Percentiles rank a stretch among this genome's conserved stretches.
Evolutionary conservation across 176 grass and related monocot species (phyloP).

Genomic region (Oryza punctata): DNA sequence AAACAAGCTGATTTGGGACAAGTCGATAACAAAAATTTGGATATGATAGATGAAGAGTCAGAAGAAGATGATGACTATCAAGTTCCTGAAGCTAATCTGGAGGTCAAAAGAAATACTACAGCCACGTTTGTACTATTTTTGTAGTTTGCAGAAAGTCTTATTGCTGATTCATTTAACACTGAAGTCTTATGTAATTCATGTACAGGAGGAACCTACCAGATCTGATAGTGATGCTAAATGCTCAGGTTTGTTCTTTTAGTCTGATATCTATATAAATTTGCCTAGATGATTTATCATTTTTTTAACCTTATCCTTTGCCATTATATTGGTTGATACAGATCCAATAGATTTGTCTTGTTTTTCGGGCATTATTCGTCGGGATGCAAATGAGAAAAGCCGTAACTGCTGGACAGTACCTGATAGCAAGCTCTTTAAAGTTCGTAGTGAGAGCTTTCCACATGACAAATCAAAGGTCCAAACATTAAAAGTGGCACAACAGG

Average conservation of each 20-base stretch:
- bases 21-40: conserved; percentile 41
- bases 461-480: conserved; percentile 91
- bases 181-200: conserved; percentile 37
- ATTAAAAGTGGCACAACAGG: neutral
- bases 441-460: conserved; percentile 75
- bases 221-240: conserved; percentile 55
- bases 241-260: conserved; percentile 55
- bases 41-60: conserved; percentile 77
- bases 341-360: conserved; percentile 80
- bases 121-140: neutral
- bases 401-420: conserved; percentile 87
- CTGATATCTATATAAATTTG: conserved; percentile 21
- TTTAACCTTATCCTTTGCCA: conserved; percentile 25
- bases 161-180: conserved; percentile 20
- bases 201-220: conserved; percentile 53
- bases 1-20: conserved; percentile 38
- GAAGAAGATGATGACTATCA: conserved; percentile 96
- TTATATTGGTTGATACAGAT: conserved; percentile 46
- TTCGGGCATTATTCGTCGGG: conserved; percentile 67
- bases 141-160: conserved; percentile 18
- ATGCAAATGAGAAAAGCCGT: conserved; percentile 72
- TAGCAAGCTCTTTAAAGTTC: conserved; percentile 91
- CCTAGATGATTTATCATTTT: conserved; percentile 22
- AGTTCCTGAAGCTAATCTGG: conserved; percentile 52
- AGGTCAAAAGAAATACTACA: conserved; percentile 49